Evolutionary conservation across 2,329 filamentous ascomycete genomes (phyloP).

Genomic region (Gaeumannomyces sp.): DNA sequence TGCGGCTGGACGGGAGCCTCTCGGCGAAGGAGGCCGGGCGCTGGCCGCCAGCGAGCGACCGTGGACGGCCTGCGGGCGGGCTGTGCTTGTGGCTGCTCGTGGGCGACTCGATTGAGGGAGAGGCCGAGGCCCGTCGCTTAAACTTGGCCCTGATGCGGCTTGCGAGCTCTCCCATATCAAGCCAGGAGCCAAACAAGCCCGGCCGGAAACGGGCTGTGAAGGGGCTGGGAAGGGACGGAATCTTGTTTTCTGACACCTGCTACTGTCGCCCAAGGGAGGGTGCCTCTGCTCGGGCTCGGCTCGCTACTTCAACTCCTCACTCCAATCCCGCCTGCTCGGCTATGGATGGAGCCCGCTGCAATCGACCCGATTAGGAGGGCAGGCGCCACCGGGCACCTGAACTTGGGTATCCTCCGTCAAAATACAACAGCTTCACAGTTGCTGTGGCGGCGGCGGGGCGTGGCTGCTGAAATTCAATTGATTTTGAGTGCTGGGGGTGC

Average conservation of each 20-base stretch:
- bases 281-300: no score
- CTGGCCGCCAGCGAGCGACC: slow-evolving; percentile 4
- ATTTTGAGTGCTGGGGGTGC: neutral
- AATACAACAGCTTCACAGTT: neutral
- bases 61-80: neutral
- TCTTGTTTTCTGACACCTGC: neutral
- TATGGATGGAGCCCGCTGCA: neutral
- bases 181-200: neutral
- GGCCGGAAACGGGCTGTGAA: no score
- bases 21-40: neutral
- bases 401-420: no score
- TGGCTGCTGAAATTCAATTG: neutral
- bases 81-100: neutral
- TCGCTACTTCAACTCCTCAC: neutral
- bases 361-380: neutral
- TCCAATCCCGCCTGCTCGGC: neutral
- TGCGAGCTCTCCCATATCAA: slow-evolving; percentile 10
- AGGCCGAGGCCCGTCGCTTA: slow-evolving; percentile 5
- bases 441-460: neutral
- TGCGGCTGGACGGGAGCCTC: neutral
- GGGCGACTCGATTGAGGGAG: slow-evolving; percentile 3
- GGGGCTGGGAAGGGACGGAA: neutral
- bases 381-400: neutral
- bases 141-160: slow-evolving; percentile 9
- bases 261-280: no score